phyloP scores from a whole-genome alignment of 129 eudicot genomes.

The Flaveria linearis region DNA sequence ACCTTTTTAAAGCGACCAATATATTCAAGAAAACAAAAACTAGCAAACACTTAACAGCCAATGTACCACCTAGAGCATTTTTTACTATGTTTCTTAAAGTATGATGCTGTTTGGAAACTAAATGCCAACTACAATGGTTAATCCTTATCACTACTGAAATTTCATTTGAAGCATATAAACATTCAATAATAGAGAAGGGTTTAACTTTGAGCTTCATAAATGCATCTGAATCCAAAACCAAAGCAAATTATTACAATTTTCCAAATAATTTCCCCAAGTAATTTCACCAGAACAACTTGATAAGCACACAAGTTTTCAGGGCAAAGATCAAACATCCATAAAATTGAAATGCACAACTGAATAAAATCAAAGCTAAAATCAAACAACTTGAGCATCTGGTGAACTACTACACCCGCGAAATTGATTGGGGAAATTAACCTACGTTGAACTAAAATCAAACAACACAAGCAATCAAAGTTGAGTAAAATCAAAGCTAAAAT shows the following conservation, averaged over 20 bases:
- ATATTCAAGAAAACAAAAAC: neutral
- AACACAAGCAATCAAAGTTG: too few relatives aligned
- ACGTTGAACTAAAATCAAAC: too few relatives aligned
- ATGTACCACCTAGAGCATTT: neutral
- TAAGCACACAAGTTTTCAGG: neutral
- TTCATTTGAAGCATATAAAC: neutral
- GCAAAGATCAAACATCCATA: neutral
- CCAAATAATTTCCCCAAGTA: neutral
- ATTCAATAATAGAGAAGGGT: neutral
- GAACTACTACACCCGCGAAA: too few relatives aligned
- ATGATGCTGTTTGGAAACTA: neutral
- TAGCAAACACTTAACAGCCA: neutral
- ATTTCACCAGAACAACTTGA: neutral
- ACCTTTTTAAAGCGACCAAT: neutral
- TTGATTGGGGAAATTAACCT: too few relatives aligned
- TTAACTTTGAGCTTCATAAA: neutral
- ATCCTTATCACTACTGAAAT: neutral
- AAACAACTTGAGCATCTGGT: too few relatives aligned
- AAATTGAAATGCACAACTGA: neutral
- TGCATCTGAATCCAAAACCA: slow-evolving; percentile 8
- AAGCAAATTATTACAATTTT: neutral
- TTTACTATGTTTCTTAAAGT: neutral
- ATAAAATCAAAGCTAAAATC: neutral
- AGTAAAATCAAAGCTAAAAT: too few relatives aligned
- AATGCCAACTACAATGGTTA: neutral